phyloP scores from a whole-genome alignment of 345 rosid species.

The Salix suchowensis region DNA sequence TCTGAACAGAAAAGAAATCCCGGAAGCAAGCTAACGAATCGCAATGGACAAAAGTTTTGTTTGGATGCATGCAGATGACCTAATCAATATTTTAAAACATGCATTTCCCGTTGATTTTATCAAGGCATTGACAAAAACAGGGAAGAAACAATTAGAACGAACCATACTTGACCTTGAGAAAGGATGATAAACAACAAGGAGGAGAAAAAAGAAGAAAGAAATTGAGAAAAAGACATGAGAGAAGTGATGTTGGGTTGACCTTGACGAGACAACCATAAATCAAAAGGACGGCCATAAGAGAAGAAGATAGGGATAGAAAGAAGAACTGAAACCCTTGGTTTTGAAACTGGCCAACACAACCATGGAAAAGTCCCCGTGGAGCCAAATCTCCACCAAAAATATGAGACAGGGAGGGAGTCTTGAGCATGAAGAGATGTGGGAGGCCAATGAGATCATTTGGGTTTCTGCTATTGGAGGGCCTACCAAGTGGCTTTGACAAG shows the following conservation, averaged over 20 bases:
- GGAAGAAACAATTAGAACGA: no score
- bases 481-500: constrained; percentile 37
- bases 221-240: constrained; percentile 20
- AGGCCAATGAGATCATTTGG: constrained; percentile 15
- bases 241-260: constrained; percentile 29
- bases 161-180: background rate
- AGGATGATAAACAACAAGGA: background rate
- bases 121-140: background rate
- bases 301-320: constrained; percentile 10
- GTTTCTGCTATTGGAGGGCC: constrained; percentile 31
- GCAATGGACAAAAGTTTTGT: no score
- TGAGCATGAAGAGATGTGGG: constrained; percentile 27
- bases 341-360: constrained; percentile 16
- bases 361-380: constrained; percentile 10
- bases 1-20: no score
- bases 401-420: constrained; percentile 35
- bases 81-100: no score
- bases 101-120: no score
- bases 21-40: no score
- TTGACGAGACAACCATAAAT: constrained; percentile 14
- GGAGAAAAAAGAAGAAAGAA: no score
- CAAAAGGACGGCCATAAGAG: constrained; percentile 13
- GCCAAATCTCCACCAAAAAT: constrained; percentile 29
- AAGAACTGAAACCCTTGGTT: background rate
- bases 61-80: no score